Conservation (phyloP, 495 filamentous ascomycete species). For the Tuber indicum region DNA sequence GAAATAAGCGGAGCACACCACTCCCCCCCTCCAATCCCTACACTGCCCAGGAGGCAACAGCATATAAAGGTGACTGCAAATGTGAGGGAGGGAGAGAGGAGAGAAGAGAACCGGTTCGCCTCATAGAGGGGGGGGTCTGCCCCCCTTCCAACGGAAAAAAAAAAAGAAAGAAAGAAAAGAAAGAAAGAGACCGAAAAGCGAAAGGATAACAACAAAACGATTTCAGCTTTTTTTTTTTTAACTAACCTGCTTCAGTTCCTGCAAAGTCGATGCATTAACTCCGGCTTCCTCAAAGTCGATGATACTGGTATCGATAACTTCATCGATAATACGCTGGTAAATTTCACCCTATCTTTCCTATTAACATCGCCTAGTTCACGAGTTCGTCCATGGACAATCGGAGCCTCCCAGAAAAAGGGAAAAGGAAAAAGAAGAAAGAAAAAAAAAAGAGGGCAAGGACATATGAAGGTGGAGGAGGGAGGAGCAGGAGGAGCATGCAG, state of each 20-base stretch:
- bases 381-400: conserved; percentile 43
- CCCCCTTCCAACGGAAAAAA: neutral
- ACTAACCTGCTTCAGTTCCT: conserved; percentile 74
- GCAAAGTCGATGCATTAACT: conserved; percentile 74
- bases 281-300: conserved; percentile 96
- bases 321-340: conserved; percentile 84
- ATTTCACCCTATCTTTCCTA: conserved; percentile 57
- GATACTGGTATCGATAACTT: conserved; percentile 78
- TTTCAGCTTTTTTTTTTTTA: conserved; percentile 41
- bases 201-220: conserved; percentile 35
- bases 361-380: conserved; percentile 27
- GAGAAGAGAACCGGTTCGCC: conserved; percentile 36
- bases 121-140: conserved; percentile 8
- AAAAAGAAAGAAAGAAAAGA: conserved; percentile 5
- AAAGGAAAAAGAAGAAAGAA: conserved; percentile 30
- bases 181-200: conserved; percentile 28
- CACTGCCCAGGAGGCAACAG: conserved; percentile 18
- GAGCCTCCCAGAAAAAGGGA: conserved; percentile 26
- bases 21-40: conserved; percentile 18
- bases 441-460: conserved; percentile 19
- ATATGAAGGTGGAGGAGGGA: neutral
- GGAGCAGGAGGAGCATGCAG: neutral
- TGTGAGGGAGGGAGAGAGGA: conserved; percentile 28
- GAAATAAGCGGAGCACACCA: conserved; percentile 41
- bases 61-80: conserved; percentile 43